These are phyloP conservation scores for Papiliotrema nemorosa DNA, from an alignment of 1,284 basidiomycete genomes.

Conservation along the genomic window DNA sequence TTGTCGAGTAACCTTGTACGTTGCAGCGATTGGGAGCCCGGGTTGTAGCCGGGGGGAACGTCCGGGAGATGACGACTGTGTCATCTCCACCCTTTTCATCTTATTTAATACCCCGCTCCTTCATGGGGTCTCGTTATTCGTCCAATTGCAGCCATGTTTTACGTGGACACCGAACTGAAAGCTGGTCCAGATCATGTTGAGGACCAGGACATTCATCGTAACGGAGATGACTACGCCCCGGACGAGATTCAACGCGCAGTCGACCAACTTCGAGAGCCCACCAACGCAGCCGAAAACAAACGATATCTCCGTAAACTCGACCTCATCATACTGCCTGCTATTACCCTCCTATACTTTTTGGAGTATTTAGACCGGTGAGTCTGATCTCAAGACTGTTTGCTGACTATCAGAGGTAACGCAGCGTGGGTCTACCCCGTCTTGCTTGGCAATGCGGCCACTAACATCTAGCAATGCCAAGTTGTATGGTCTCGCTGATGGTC, in stretches of 20 bases:
- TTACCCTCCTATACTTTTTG: constrained; percentile 1
- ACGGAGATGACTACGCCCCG: constrained; percentile 1
- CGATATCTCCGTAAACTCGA: neutral
- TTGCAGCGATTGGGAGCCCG: no score
- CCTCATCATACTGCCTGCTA: constrained; percentile 2
- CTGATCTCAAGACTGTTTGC: no score
- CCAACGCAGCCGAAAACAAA: neutral
- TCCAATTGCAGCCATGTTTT: no score
- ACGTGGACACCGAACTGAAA: neutral
- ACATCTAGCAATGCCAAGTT: constrained; percentile 26
- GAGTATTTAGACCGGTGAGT: constrained; percentile 15
- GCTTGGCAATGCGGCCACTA: no score
- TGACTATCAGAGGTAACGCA: no score
- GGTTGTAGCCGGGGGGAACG: no score
- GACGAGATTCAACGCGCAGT: neutral
- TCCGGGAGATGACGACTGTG: no score
- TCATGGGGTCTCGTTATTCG: no score
- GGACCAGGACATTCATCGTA: neutral
- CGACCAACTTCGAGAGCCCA: neutral
- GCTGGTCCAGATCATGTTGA: neutral
- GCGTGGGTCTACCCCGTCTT: no score
- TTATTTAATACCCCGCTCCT: no score
- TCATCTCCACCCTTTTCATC: no score
- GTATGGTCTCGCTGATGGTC: constrained; percentile 18
- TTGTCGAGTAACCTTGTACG: no score